Percentiles rank a stretch among this genome's conserved stretches.
phyloP scores from a whole-genome alignment of 2,329 filamentous ascomycete species.

The Aspergillus neotritici region DNA sequence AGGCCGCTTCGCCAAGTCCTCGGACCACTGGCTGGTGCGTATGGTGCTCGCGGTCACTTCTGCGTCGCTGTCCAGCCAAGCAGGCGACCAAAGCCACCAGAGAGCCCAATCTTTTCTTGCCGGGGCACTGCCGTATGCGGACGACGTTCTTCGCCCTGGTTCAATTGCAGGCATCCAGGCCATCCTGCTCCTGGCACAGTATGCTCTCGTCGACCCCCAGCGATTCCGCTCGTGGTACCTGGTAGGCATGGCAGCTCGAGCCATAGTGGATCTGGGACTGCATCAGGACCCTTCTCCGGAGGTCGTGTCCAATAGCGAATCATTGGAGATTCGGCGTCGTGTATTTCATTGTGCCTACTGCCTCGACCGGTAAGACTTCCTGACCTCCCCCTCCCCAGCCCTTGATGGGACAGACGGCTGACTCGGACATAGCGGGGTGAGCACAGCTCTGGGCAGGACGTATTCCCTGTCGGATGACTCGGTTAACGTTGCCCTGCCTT shows the following conservation, averaged over 20 bases:
- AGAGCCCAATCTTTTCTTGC: conserved; percentile 57
- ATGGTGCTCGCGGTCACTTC: conserved; percentile 84
- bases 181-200: conserved; percentile 77
- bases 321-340: conserved; percentile 70
- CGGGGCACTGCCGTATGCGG: conserved; percentile 68
- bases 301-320: conserved; percentile 60
- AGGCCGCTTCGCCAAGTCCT: conserved; percentile 54
- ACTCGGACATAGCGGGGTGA: conserved; percentile 60
- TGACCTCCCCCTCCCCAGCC: not conserved
- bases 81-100: conserved; percentile 58
- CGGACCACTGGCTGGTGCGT: conserved; percentile 80
- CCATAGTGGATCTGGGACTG: conserved; percentile 81
- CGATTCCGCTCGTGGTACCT: conserved; percentile 94
- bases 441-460: conserved; percentile 76
- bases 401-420: not conserved
- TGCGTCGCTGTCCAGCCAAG: conserved; percentile 62
- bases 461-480: conserved; percentile 94
- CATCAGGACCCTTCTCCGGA: conserved; percentile 83
- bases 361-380: conserved; percentile 64
- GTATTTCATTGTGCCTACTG: conserved; percentile 90
- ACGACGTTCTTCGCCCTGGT: conserved; percentile 78
- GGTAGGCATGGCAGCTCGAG: conserved; percentile 81
- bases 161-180: conserved; percentile 82
- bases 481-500: conserved; percentile 71
- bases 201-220: conserved; percentile 80